A percentile compares a stretch with the other conserved stretches of the same genome.
Conservation (phyloP, 1,139 yeast species). For the Geotrichum klebahnii region DNA sequence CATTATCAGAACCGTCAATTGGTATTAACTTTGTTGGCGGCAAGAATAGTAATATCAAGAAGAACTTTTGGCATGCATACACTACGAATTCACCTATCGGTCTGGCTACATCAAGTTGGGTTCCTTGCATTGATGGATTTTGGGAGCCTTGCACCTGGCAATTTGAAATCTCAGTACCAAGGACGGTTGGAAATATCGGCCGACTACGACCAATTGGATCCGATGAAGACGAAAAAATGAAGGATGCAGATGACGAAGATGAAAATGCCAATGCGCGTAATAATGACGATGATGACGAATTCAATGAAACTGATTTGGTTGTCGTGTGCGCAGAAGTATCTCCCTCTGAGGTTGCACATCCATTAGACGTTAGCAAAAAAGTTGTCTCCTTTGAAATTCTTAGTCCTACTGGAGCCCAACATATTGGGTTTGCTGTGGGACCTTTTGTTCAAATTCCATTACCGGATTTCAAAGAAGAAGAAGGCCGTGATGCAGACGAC, state of each 20-base stretch:
- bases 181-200: constrained; percentile 71
- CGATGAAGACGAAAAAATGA: constrained; percentile 28
- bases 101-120: constrained; percentile 88
- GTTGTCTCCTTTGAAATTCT: constrained; percentile 73
- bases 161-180: constrained; percentile 73
- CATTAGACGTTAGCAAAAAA: constrained; percentile 66
- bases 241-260: constrained; percentile 43
- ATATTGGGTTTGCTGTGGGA: constrained; percentile 94
- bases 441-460: constrained; percentile 64
- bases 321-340: constrained; percentile 77
- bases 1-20: constrained; percentile 58
- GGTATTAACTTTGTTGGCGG: constrained; percentile 76
- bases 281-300: constrained; percentile 42
- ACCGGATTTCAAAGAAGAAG: constrained; percentile 39
- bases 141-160: constrained; percentile 95
- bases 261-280: constrained; percentile 25
- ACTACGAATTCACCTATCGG: constrained; percentile 77
- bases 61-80: constrained; percentile 73
- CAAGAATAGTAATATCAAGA: constrained; percentile 36
- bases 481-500: constrained; percentile 41
- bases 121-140: constrained; percentile 87
- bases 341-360: constrained; percentile 47
- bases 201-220: constrained; percentile 12
- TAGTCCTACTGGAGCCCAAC: constrained; percentile 89
- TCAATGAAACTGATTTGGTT: constrained; percentile 54